A percentile compares a stretch with the other conserved stretches of the same genome.
phyloP scores from a whole-genome alignment of 805 yeast species.

The Vanderwaltozyma polyspora region DNA sequence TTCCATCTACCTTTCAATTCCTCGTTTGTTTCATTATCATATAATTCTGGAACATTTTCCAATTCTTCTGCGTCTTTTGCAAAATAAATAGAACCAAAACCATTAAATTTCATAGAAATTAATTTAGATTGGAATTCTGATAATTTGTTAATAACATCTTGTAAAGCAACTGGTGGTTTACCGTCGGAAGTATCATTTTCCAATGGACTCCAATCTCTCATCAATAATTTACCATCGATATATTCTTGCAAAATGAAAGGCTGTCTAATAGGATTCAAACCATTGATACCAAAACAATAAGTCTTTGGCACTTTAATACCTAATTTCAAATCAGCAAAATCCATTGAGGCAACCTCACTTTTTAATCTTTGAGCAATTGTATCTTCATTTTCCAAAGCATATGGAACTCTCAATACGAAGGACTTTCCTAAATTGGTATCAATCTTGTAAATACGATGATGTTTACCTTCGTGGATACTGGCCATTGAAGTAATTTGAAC shows the following conservation, averaged over 20 bases:
- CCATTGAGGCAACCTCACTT: slow-evolving; percentile 90
- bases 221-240: slow-evolving; percentile 67
- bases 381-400: slow-evolving; percentile 56
- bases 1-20: slow-evolving; percentile 60
- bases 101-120: slow-evolving; percentile 49
- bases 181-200: slow-evolving; percentile 42
- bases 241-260: slow-evolving; percentile 79
- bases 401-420: slow-evolving; percentile 77
- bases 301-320: slow-evolving; percentile 66
- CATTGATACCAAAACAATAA: slow-evolving; percentile 49
- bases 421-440: slow-evolving; percentile 45
- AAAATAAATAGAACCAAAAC: slow-evolving; percentile 77
- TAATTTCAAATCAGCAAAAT: slow-evolving; percentile 57
- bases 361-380: slow-evolving; percentile 58
- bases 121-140: slow-evolving; percentile 53
- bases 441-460: slow-evolving; percentile 74
- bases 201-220: slow-evolving; percentile 88
- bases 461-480: slow-evolving; percentile 89
- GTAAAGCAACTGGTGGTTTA: slow-evolving; percentile 37
- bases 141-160: slow-evolving; percentile 58
- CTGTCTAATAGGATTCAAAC: slow-evolving; percentile 49
- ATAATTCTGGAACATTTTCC: slow-evolving; percentile 21
- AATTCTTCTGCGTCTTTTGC: neutral
- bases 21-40: slow-evolving; percentile 49
- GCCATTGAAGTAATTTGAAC: slow-evolving; percentile 57